phyloP scores from a whole-genome alignment of 2,329 filamentous ascomycete genomes.

The Colletotrichum trifolii region DNA sequence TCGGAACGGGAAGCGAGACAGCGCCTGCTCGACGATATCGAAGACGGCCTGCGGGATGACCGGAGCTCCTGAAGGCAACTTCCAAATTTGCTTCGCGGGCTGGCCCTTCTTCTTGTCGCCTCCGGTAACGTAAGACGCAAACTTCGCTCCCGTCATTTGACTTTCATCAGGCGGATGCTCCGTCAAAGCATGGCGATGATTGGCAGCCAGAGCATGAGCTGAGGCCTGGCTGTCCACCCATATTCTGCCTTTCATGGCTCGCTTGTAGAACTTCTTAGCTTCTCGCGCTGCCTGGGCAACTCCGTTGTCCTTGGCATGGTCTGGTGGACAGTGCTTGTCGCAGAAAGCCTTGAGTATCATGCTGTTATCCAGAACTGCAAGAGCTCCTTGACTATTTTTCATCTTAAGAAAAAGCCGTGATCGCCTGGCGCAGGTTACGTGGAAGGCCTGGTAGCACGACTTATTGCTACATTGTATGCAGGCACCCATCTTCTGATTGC shows the following conservation, averaged over 20 bases:
- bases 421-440: slow-evolving; percentile 92
- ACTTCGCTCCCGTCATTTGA: slow-evolving; percentile 84
- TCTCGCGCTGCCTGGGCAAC: slow-evolving; percentile 83
- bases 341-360: slow-evolving; percentile 94
- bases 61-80: slow-evolving; percentile 91
- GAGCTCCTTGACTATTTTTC: slow-evolving; percentile 88
- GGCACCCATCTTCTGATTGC: slow-evolving; percentile 96
- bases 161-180: slow-evolving; percentile 83
- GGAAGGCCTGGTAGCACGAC: slow-evolving; percentile 95
- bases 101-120: slow-evolving; percentile 79
- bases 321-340: slow-evolving; percentile 90
- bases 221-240: slow-evolving; percentile 93
- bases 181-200: slow-evolving; percentile 71
- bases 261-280: slow-evolving; percentile 89
- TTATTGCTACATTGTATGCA: slow-evolving; percentile 99
- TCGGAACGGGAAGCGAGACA: slow-evolving; percentile 81
- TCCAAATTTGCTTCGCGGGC: slow-evolving; percentile 80
- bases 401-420: slow-evolving; percentile 93
- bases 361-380: slow-evolving; percentile 80
- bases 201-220: slow-evolving; percentile 82
- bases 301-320: slow-evolving; percentile 88
- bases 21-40: slow-evolving; percentile 83
- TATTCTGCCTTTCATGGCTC: slow-evolving; percentile 86
- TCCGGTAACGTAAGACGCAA: slow-evolving; percentile 74
- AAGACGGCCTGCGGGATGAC: slow-evolving; percentile 92